Evolutionary conservation across 1,139 yeast genomes (phyloP).

Genomic region (Suhomyces terraborum): DNA sequence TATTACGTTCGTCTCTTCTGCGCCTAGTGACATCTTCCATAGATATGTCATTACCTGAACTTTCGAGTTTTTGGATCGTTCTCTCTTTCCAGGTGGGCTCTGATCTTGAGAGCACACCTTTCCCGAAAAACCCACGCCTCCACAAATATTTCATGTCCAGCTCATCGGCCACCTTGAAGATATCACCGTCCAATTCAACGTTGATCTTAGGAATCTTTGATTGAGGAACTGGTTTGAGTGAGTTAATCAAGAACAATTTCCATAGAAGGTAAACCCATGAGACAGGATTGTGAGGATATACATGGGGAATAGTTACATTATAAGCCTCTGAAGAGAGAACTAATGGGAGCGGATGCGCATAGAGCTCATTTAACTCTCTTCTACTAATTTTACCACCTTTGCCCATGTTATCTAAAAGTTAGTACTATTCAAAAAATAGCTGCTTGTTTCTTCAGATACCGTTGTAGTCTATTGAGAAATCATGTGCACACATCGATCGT

Average conservation of each 20-base stretch:
- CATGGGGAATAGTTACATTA: constrained; percentile 44
- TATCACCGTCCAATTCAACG: constrained; percentile 33
- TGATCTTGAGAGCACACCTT: constrained; percentile 83
- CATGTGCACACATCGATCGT: constrained; percentile 69
- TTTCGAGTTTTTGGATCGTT: constrained; percentile 48
- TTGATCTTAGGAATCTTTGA: constrained; percentile 20
- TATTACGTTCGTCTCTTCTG: constrained; percentile 71
- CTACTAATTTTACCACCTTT: constrained; percentile 24
- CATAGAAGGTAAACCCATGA: constrained; percentile 55
- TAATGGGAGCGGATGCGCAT: constrained; percentile 53
- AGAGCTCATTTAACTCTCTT: constrained; percentile 35
- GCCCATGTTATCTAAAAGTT: constrained; percentile 17
- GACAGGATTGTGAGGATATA: constrained; percentile 58
- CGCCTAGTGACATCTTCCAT: constrained; percentile 73
- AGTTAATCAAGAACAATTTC: constrained; percentile 30
- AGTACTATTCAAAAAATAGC: constrained; percentile 3
- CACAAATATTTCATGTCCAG: constrained; percentile 63
- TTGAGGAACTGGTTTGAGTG: constrained; percentile 32
- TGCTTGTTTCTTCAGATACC: constrained; percentile 77
- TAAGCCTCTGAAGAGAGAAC: constrained; percentile 37
- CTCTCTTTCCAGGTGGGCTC: constrained; percentile 89
- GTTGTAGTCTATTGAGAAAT: constrained; percentile 97
- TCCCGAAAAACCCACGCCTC: constrained; percentile 91
- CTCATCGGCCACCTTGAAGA: constrained; percentile 48
- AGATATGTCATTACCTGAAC: constrained; percentile 24